Conservation (phyloP, 306 rosid species). For the Corylus heterophylla region DNA sequence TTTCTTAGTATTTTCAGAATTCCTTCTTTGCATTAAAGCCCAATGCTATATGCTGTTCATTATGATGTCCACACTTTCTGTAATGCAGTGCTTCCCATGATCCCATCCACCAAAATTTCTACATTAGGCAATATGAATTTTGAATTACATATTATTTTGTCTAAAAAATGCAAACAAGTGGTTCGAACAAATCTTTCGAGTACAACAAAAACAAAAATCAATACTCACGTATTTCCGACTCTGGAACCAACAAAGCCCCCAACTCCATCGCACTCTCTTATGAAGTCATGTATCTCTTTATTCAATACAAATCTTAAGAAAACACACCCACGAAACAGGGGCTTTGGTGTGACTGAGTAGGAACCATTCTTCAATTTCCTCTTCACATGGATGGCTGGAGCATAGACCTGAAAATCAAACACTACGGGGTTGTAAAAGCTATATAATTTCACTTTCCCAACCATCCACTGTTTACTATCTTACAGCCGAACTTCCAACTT, state of each 20-base stretch:
- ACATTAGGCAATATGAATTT: not conserved
- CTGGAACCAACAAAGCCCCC: constrained; percentile 82
- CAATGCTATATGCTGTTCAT: constrained; percentile 1
- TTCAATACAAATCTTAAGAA: constrained; percentile 75
- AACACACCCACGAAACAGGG: constrained; percentile 73
- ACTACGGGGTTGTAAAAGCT: not conserved
- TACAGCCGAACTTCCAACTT: not conserved
- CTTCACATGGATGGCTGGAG: constrained; percentile 67
- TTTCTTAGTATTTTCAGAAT: not conserved
- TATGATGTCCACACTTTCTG: constrained; percentile 4
- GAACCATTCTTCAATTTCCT: constrained; percentile 72
- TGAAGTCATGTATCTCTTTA: constrained; percentile 80
- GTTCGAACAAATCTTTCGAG: not conserved
- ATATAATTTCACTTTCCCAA: constrained; percentile 16
- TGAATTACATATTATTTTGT: constrained; percentile 1
- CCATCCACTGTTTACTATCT: not conserved
- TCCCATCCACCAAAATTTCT: not conserved
- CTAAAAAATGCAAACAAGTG: not conserved
- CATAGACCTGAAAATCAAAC: constrained; percentile 65
- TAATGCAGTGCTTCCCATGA: not conserved
- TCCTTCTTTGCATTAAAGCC: not conserved
- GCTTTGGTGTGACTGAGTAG: constrained; percentile 55
- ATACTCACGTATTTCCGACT: constrained; percentile 88
- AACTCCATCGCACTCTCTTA: constrained; percentile 70
- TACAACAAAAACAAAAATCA: constrained; percentile 4